These are phyloP conservation scores for Lineolata rhizophorae DNA, from an alignment of 495 filamentous ascomycete genomes.

Conservation along the genomic window DNA sequence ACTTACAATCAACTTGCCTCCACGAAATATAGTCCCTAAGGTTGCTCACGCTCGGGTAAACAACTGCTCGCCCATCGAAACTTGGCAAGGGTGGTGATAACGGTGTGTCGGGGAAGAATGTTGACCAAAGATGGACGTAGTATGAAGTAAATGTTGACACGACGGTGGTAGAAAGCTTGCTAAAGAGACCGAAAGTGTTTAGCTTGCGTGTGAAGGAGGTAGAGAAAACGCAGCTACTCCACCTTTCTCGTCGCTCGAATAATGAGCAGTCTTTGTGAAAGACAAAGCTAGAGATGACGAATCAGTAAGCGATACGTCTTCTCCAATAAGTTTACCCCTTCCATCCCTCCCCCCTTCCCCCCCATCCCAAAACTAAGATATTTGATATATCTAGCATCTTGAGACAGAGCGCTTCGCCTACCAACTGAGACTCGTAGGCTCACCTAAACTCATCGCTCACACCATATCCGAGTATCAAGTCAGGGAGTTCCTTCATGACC, in stretches of 20 bases:
- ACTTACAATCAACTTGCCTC: conserved; percentile 86
- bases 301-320: not conserved
- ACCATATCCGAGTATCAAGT: conserved; percentile 74
- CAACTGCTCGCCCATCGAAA: conserved; percentile 81
- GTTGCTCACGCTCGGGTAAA: conserved; percentile 59
- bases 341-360: too few relatives aligned
- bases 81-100: conserved; percentile 58
- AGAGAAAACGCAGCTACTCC: conserved; percentile 10
- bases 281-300: conserved; percentile 42
- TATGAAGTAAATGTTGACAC: conserved; percentile 85
- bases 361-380: too few relatives aligned
- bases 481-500: conserved; percentile 65
- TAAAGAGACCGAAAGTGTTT: conserved; percentile 16
- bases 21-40: conserved; percentile 89
- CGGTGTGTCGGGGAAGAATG: conserved; percentile 43
- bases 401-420: too few relatives aligned
- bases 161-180: conserved; percentile 76
- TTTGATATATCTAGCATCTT: conserved; percentile 3
- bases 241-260: conserved; percentile 76
- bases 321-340: too few relatives aligned
- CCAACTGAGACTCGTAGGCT: too few relatives aligned
- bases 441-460: conserved; percentile 87
- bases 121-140: conserved; percentile 64
- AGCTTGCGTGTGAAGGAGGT: too few relatives aligned
- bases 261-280: conserved; percentile 59